Conservation (phyloP, 495 filamentous ascomycete species). For the Lasiosphaeris hirsuta region DNA sequence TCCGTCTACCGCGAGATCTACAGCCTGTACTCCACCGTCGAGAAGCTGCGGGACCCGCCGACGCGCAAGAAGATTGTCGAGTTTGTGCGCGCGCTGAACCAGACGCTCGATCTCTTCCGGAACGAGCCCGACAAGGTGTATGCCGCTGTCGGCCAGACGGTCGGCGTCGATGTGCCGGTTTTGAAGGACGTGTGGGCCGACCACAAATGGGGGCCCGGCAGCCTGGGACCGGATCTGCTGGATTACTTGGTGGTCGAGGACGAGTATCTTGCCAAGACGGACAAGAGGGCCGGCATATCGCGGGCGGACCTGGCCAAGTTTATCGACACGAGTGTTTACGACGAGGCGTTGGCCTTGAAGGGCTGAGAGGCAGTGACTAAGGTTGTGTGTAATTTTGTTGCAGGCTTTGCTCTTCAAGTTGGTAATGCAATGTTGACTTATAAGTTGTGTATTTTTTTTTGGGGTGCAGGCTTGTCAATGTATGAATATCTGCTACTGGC, state of each 20-base stretch:
- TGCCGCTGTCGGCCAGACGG: constrained; percentile 23
- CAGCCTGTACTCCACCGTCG: constrained; percentile 38
- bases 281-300: constrained; percentile 25
- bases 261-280: constrained; percentile 31
- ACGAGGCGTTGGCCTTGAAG: constrained; percentile 13
- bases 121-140: constrained; percentile 34
- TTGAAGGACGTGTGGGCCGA: constrained; percentile 39
- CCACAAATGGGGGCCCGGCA: constrained; percentile 37
- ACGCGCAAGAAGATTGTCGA: constrained; percentile 38
- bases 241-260: constrained; percentile 40
- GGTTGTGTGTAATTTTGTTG: too few relatives aligned
- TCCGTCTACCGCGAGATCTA: constrained; percentile 44
- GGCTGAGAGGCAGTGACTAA: not conserved
- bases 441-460: too few relatives aligned
- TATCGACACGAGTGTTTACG: constrained; percentile 29
- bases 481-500: not conserved
- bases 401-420: too few relatives aligned
- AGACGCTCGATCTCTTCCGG: constrained; percentile 34
- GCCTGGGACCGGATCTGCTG: constrained; percentile 32
- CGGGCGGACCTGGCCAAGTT: constrained; percentile 33
- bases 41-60: constrained; percentile 32
- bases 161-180: constrained; percentile 31
- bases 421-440: not conserved
- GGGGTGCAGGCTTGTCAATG: too few relatives aligned
- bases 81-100: constrained; percentile 37